Evolutionary conservation across 192 early-diverging fungal species (phyloP), one percentile per base, ranked within the genome.

Genomic region (Chytriomyces confervae): DNA sequence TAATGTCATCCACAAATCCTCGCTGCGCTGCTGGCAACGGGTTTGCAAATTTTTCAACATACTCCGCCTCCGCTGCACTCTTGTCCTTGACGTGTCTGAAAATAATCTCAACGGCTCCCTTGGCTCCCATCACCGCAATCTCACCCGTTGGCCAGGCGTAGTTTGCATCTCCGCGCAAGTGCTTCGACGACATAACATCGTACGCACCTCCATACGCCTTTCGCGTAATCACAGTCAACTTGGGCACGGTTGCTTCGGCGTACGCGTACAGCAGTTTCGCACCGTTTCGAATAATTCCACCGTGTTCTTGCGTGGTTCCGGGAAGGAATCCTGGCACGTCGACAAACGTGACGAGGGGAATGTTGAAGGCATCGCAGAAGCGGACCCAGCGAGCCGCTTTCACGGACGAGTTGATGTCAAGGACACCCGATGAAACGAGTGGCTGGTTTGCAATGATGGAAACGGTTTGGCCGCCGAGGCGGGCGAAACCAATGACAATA

Each of bases 161-260:
- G 84, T 95, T 97, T 27, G 90, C 75, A 75, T 98, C 97, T 65
- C 96, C 97, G 20, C 94, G 85, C 76, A 98, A 84, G 89, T 98
- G 97, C 87, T 98, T 98, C 8, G 94, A 96, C 72, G 79, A 74
- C 97, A 98, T 98, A 20, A 98, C 97, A 84, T 95, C 95, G 81
- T 98, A 97, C 7, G 97, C 97, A 51, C 97, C 97, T 67, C 97
- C 97, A 76, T 98, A 98, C 6, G 97, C 97, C 84, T 98, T 98
- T 24, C 97, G 86, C 23, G 94, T 95, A 64, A 97, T 97, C 24
- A 98, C 86, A 7, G 96, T 97, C 45, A 98, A 90, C 84, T 98
- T 98, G 53, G 97, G 97, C 13, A 96, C 95, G 7, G 97, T 98
- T 6, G 97, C 95, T 50, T 98, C 97, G 46, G 94, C 94, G 76